Evolutionary conservation across 345 rosid species (phyloP).

Genomic region (Physaria fendleri): DNA sequence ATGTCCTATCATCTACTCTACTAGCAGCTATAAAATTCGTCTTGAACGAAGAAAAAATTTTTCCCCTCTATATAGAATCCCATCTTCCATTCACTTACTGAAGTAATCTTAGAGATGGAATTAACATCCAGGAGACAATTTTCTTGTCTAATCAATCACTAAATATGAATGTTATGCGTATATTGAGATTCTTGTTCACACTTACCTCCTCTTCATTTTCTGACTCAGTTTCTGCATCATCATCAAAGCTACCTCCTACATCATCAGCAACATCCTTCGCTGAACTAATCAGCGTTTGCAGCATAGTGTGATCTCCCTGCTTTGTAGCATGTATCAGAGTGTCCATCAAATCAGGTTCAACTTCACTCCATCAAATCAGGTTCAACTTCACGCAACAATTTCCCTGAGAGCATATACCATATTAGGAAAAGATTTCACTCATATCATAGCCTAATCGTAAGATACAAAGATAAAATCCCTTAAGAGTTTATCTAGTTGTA

Average conservation of each 20-base stretch:
- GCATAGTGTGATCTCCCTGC: slow-evolving; percentile 54
- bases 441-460: too few species aligned
- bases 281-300: slow-evolving; percentile 43
- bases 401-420: slow-evolving; percentile 43
- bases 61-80: background rate
- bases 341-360: slow-evolving; percentile 81
- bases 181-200: background rate
- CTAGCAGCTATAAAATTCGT: background rate
- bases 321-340: slow-evolving; percentile 62
- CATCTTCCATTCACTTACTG: background rate
- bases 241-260: slow-evolving; percentile 20
- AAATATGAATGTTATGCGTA: background rate
- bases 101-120: background rate
- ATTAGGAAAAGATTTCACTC: background rate
- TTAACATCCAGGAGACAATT: background rate
- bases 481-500: background rate
- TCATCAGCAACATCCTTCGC: slow-evolving; percentile 20
- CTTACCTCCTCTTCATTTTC: slow-evolving; percentile 52
- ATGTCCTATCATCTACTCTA: background rate
- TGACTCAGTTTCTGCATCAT: slow-evolving; percentile 31
- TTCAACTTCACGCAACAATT: slow-evolving; percentile 69
- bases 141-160: background rate
- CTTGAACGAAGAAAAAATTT: background rate
- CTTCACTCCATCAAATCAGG: too few species aligned
- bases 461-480: background rate